Evolutionary conservation across 352 stramenopile species (phyloP), one percentile per base, ranked within the genome.

Genomic region (Pythium brassicae): DNA sequence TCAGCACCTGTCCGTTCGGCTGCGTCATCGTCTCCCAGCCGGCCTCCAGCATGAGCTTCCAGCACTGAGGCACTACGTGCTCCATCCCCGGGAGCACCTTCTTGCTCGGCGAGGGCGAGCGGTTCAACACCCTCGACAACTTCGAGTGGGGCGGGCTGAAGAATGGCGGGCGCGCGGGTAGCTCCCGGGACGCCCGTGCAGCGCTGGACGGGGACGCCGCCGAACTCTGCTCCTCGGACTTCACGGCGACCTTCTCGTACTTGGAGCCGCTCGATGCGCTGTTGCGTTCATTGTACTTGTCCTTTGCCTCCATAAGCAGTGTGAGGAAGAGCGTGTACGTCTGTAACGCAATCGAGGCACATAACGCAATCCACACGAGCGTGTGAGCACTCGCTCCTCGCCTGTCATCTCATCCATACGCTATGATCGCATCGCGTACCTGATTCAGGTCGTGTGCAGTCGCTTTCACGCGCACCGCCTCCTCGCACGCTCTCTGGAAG

Each of bases 1-100:
- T 91, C n/a, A 87, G 53, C 45, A 79, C 58, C 22, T 70, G 46
- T 12, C 81, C 77, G 49, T 86, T 55, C 8, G 55, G 63, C 49
- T 86, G 77, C 19, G 53, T 72, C 57, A 92, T 77, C 8, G 68
- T 79, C 47, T 83, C 68, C 83, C 83, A 92, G 5, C 78, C 83
- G 6, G 45, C 26, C 26, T 68, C 49, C 0, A 86, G 63, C 80
- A 92, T 89, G 50, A 76, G 52, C 29, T 71, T 40, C 79, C 78
- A 88, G 63, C 73, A 89, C 42, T 72, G 69, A 11, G 59, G 49
- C 22, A 67, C 45, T 26, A 89, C 61, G 4, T 48, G 44, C 7
- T 63, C 60, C 53, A 76, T 58, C 1, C 50, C 52, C 1, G 61
- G 62, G 4, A 60, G 23, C n/a, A 74, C 62, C 6, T 55, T 58